Evolutionary conservation across 1,284 basidiomycete species (phyloP), one percentile per base, ranked within the genome.

Genomic region (Marasmius fiardii): DNA sequence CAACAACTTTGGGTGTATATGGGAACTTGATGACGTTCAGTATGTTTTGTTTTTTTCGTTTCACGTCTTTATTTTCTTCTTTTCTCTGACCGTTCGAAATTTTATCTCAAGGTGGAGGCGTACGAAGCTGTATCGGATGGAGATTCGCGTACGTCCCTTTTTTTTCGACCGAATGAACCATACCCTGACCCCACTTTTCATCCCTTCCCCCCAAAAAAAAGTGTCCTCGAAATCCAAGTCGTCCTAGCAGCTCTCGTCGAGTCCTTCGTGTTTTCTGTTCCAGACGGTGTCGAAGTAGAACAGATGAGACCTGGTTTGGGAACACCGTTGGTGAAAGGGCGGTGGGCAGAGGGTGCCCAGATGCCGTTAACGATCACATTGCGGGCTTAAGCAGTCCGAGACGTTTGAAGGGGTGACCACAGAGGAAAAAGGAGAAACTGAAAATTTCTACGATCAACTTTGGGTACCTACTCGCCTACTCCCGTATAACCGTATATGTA

Each of bases 11-110:
- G 8, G 62, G 62, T n/a, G 48, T 64, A 33, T 56, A 56, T 41
- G 57, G 54, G 4, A 62, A 62, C 43, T 18, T 64, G n/a, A 43
- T 57, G 51, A 50, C 55, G 6, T 57, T 57, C 37, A 50, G 48
- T 56, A 26, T 50, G 54, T 34, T 7, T 28, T n/a, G n/a, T n/a
- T n/a, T n/a, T n/a, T n/a, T n/a, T n/a, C n/a, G n/a, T n/a, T n/a
- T n/a, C n/a, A n/a, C n/a, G n/a, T 31, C 28, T 4, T 31, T 12
- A 50, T 24, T 16, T 47, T 31, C 21, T 11, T 23, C 14, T 45
- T 20, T 16, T 8, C 14, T 20, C 2, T 26, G 5, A n/a, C 28
- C 10, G n/a, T 4, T 14, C 20, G 39, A 41, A 1, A 41, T 14
- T 39, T 16, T 51, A 20, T 18, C 21, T 41, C 5, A 16, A 52